These are phyloP conservation scores for Suillus lakei DNA, from an alignment of 768 basidiomycete species.

Conservation along the genomic window DNA sequence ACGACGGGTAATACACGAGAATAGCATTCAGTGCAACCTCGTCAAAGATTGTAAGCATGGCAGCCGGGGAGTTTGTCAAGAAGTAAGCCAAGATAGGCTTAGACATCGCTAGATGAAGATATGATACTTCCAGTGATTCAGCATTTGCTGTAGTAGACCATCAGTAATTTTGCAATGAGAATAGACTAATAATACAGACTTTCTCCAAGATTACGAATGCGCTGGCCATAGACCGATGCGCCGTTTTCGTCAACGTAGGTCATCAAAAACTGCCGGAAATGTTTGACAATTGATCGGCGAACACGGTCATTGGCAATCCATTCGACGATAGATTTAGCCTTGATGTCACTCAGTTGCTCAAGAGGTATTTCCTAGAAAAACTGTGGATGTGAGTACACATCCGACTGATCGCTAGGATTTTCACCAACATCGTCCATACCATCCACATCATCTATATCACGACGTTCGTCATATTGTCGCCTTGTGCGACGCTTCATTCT, in stretches of 20 bases:
- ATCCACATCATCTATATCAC: slow-evolving; percentile 89
- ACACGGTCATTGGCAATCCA: slow-evolving; percentile 97
- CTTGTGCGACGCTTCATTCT: slow-evolving; percentile 84
- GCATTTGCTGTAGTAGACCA: slow-evolving; percentile 71
- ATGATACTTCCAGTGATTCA: slow-evolving; percentile 97
- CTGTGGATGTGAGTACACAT: slow-evolving; percentile 20
- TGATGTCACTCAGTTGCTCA: slow-evolving; percentile 97
- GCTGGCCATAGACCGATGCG: slow-evolving; percentile 90
- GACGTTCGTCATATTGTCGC: slow-evolving; percentile 92
- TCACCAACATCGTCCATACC: slow-evolving; percentile 80
- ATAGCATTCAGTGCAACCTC: slow-evolving; percentile 94
- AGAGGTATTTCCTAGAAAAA: slow-evolving; percentile 81
- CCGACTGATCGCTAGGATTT: slow-evolving; percentile 3
- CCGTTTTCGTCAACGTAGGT: slow-evolving; percentile 94
- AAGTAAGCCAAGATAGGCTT: slow-evolving; percentile 98
- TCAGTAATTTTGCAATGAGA: slow-evolving; percentile 18
- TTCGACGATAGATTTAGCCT: slow-evolving; percentile 95
- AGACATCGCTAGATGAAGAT: slow-evolving; percentile 89
- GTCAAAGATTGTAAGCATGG: slow-evolving; percentile 95
- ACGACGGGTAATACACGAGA: slow-evolving; percentile 93
- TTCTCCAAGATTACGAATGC: slow-evolving; percentile 94
- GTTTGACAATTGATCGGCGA: slow-evolving; percentile 84
- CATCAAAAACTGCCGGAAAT: slow-evolving; percentile 95
- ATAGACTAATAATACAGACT: slow-evolving; percentile 51
- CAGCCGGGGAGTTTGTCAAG: slow-evolving; percentile 90